Percentiles rank a stretch among this genome's conserved stretches.
phyloP scores from a whole-genome alignment of 2,329 filamentous ascomycete genomes.

The Pseudofabraea citricarpa region DNA sequence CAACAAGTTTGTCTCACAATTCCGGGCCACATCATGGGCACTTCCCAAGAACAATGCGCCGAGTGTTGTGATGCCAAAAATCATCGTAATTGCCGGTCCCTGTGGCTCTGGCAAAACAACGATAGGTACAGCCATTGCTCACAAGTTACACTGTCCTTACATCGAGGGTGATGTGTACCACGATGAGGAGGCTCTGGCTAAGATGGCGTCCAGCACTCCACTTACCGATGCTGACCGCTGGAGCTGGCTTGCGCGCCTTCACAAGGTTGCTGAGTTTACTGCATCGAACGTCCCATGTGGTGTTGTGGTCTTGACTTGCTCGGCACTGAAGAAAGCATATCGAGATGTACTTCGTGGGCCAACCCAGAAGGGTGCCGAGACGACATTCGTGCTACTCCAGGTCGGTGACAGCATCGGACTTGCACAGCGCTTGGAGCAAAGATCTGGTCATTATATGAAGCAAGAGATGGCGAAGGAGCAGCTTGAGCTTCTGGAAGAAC shows the following conservation, averaged over 20 bases:
- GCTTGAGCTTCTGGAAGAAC: conserved; percentile 26
- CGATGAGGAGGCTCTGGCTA: conserved; percentile 25
- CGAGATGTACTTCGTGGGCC: conserved; percentile 29
- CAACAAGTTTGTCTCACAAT: conserved; percentile 9
- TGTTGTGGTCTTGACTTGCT: conserved; percentile 33
- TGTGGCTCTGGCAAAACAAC: conserved; percentile 38
- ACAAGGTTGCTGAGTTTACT: conserved; percentile 17
- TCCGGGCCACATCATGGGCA: conserved; percentile 10
- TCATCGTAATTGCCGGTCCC: conserved; percentile 33
- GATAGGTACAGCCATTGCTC: conserved; percentile 27
- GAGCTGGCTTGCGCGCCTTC: conserved; percentile 27
- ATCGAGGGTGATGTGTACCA: conserved; percentile 38
- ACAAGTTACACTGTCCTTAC: conserved; percentile 26
- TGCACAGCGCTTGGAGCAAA: conserved; percentile 19
- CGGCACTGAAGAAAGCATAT: conserved; percentile 31
- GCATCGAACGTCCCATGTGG: conserved; percentile 23
- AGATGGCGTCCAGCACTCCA: conserved; percentile 27
- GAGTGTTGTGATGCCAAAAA: conserved; percentile 3
- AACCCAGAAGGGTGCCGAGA: conserved; percentile 13
- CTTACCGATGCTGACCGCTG: conserved; percentile 29
- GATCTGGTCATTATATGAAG: conserved; percentile 33
- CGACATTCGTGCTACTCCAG: conserved; percentile 33
- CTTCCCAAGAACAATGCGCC: not conserved
- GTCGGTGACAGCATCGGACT: conserved; percentile 25
- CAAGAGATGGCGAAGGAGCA: conserved; percentile 31